Evolutionary conservation across 208 protist species (phyloP), one percentile per base, ranked within the genome.

Genomic region (Vickermania spadyakhi): DNA sequence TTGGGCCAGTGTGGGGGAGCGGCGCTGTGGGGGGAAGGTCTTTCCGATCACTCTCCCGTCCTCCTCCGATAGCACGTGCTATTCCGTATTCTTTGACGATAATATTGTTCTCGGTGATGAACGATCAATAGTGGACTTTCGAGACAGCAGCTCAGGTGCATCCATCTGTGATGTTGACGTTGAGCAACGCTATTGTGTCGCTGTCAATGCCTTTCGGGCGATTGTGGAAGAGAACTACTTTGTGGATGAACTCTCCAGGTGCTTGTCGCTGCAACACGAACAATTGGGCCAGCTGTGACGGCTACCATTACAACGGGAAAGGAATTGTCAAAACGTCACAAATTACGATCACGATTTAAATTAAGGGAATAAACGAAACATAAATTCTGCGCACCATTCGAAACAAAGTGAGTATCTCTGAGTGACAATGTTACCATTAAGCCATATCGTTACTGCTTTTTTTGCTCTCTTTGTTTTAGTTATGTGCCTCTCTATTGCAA

Each of bases 21-120:
- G 77, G 7, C 79, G 89, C 21, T 73, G 51, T 50, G 85, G 79
- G 0, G 89, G 89, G 25, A 96, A 96, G 60, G 77, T 96, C 0
- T 96, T 86, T 58, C 81, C 89, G 2, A 70, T 93, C 14, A 1
- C 21, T 41, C 58, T 66, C 22, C 29, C 18, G 28, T 60, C 23
- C 4, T 30, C 22, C 5, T 42, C 23, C 31, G 23, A 3, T n/a
- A 60, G 2, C 4, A 0, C 57, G 3, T 22, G 64, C n/a, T 90
- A 83, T 69, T 73, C 81, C 53, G 70, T 90, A 0, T 96, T 96
- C 52, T 96, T 93, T 58, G 89, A 96, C 56, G 89, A 96, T 62
- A 96, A 96, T 61, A 93, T 96, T 55, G 81, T 76, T 60, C 68
- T 93, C 30, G 85, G 85, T 0, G 75, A 91, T n/a, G 73, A 79